A percentile compares a stretch with the other conserved stretches of the same genome.
Conservation (phyloP, 2,329 filamentous ascomycete genomes). For the Apiospora koreana region DNA sequence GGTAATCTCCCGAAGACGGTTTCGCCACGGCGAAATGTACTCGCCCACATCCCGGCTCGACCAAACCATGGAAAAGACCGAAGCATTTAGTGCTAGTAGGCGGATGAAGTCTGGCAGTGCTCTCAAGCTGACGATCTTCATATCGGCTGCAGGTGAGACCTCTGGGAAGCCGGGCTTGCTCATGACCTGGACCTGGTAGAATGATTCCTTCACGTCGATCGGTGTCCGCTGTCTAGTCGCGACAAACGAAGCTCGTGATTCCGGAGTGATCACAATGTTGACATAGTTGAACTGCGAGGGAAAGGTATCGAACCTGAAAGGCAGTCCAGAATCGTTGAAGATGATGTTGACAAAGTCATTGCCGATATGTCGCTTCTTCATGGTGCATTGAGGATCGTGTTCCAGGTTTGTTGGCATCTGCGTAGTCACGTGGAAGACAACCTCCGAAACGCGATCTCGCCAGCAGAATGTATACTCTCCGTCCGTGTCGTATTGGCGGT, state of each 20-base stretch:
- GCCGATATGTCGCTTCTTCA: conserved; percentile 93
- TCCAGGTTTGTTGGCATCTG: conserved; percentile 93
- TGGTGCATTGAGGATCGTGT: conserved; percentile 71
- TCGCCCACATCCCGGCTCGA: conserved; percentile 74
- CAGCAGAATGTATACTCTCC: conserved; percentile 90
- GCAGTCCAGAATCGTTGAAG: conserved; percentile 92
- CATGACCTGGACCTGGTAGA: conserved; percentile 89
- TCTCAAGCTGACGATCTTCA: conserved; percentile 83
- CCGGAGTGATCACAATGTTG: conserved; percentile 92
- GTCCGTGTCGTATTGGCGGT: conserved; percentile 75
- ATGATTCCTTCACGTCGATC: conserved; percentile 49
- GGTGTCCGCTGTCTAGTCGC: conserved; percentile 47
- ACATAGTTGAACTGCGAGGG: conserved; percentile 96
- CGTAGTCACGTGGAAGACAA: conserved; percentile 93
- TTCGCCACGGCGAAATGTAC: conserved; percentile 87
- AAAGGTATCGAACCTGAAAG: conserved; percentile 89
- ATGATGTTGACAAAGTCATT: conserved; percentile 99
- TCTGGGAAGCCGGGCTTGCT: conserved; percentile 87
- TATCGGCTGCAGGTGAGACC: conserved; percentile 84
- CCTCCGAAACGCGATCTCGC: conserved; percentile 92
- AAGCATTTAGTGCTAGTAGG: conserved; percentile 87
- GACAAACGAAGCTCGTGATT: conserved; percentile 75
- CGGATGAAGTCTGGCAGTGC: conserved; percentile 85
- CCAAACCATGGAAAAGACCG: conserved; percentile 93
- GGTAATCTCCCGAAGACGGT: conserved; percentile 81